Base-by-base conservation (phyloP, 106 monocot species). In the Apostasia ramifera region DNA sequence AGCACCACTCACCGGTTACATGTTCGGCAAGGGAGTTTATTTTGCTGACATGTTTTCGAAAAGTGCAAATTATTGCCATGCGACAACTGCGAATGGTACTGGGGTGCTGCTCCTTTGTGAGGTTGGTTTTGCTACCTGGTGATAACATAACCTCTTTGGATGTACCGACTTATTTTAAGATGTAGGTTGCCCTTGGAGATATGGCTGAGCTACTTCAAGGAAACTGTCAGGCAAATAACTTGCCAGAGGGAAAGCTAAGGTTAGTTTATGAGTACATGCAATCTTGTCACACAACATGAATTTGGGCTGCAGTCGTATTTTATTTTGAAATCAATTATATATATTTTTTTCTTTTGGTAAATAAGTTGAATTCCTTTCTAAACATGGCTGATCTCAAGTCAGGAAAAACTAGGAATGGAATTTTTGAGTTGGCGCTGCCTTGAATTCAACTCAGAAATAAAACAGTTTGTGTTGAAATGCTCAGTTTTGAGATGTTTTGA, bases 21-120 rank as follows among this genome's bases (percentile, higher is more conserved):
- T 97, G 95, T 92, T 97, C 75, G 92, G 92, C 49, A 97, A 97
- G 49, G 92, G 95, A 3, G 86, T 97, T 73, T 97, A 97, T 75
- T 97, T 97, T 85, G 89, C 92, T 38, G 95, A 92, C 77, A 97
- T 97, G 95, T 97, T 97, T 75, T 97, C 87, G 49, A 97, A 97
- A 75, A 97, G 95, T 75, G 95, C 95, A 77, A 97, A 97, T 76
- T 97, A 97, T 78, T 97, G 95, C 66, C 89, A 2, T 70, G 81
- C 95, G 41, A 63, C 89, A 61, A 15, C 61, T 12, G 54, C 62
- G 2, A 81, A 66, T 69, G 66, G 60, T 44, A 53, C 76, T 59
- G 95, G 92, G 37, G 94, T 94, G 55, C 79, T 94, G 44, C 87
- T 94, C 71, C 72, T 94, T 40, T 94, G 85, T 76, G 91, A 94